Conservation (phyloP, 768 basidiomycete species). For the Fomitopsis serialis region DNA sequence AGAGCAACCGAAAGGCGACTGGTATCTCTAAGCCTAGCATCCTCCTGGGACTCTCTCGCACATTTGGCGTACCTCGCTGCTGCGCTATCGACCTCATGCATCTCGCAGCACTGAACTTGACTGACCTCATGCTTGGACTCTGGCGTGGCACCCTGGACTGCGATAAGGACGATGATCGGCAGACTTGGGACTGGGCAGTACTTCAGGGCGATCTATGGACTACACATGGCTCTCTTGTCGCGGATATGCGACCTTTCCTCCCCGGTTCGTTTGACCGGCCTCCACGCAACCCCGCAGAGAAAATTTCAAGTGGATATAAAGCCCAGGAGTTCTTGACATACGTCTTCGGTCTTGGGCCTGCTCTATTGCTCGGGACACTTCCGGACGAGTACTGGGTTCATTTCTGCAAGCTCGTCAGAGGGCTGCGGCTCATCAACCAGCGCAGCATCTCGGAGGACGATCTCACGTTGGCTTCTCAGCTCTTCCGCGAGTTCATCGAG, state of each 20-base stretch:
- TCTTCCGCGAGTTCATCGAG: conserved; percentile 20
- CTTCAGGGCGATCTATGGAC: conserved; percentile 25
- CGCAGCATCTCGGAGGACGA: conserved; percentile 8
- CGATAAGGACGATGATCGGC: conserved; percentile 14
- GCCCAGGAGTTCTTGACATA: conserved; percentile 20
- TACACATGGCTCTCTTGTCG: conserved; percentile 30
- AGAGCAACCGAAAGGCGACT: conserved; percentile 7
- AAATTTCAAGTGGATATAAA: conserved; percentile 30
- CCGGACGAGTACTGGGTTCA: conserved; percentile 20
- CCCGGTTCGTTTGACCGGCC: conserved; percentile 37
- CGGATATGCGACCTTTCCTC: conserved; percentile 23
- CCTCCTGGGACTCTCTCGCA: conserved; percentile 22
- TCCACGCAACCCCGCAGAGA: conserved; percentile 35
- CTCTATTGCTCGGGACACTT: conserved; percentile 19
- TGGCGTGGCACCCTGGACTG: conserved; percentile 28
- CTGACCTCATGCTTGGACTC: conserved; percentile 26
- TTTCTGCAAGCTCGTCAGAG: conserved; percentile 24
- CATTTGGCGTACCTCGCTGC: conserved; percentile 23
- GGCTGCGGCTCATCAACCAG: conserved; percentile 19
- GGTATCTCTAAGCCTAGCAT: conserved; percentile 33
- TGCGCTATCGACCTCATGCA: conserved; percentile 37
- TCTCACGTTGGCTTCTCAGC: conserved; percentile 12
- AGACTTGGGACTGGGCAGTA: conserved; percentile 27
- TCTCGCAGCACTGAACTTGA: conserved; percentile 29
- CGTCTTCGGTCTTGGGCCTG: conserved; percentile 20